Evolutionary conservation across 1,139 yeast species (phyloP).

Genomic region (Debaryomyces coudertii): DNA sequence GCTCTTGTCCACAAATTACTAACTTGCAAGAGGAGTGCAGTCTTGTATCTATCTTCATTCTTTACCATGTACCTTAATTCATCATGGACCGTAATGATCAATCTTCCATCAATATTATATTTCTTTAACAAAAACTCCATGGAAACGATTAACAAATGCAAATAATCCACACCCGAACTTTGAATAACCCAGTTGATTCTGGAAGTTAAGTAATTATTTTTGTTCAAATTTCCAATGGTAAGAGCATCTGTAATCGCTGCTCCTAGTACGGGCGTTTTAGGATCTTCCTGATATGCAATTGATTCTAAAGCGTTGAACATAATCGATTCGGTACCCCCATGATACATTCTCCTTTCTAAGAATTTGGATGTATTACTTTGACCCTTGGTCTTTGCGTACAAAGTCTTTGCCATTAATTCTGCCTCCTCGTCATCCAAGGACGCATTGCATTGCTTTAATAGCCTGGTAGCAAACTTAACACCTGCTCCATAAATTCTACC

Average conservation of each 20-base stretch:
- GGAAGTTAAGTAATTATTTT: slow-evolving; percentile 77
- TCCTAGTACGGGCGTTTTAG: slow-evolving; percentile 89
- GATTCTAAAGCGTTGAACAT: slow-evolving; percentile 87
- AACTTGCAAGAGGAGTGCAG: slow-evolving; percentile 83
- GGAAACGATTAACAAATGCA: slow-evolving; percentile 80
- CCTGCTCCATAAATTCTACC: slow-evolving; percentile 99
- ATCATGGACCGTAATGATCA: slow-evolving; percentile 91
- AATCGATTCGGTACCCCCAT: slow-evolving; percentile 93
- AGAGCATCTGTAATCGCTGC: slow-evolving; percentile 92
- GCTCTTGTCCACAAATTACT: slow-evolving; percentile 96
- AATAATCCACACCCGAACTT: slow-evolving; percentile 95
- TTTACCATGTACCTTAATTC: slow-evolving; percentile 83
- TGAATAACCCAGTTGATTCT: slow-evolving; percentile 98
- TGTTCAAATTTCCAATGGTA: slow-evolving; percentile 62
- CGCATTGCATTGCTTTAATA: slow-evolving; percentile 83
- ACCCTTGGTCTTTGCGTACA: slow-evolving; percentile 88
- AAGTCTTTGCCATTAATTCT: slow-evolving; percentile 59
- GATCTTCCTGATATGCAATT: slow-evolving; percentile 82
- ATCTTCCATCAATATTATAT: slow-evolving; percentile 74
- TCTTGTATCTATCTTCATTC: slow-evolving; percentile 71
- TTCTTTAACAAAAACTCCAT: slow-evolving; percentile 79
- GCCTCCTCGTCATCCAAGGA: slow-evolving; percentile 70
- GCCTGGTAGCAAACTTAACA: slow-evolving; percentile 78
- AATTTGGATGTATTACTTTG: slow-evolving; percentile 36
- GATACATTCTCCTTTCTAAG: slow-evolving; percentile 53